A percentile compares a stretch with the other conserved stretches of the same genome.
Conservation (phyloP, 805 yeast species). For the Candida schatavii region DNA sequence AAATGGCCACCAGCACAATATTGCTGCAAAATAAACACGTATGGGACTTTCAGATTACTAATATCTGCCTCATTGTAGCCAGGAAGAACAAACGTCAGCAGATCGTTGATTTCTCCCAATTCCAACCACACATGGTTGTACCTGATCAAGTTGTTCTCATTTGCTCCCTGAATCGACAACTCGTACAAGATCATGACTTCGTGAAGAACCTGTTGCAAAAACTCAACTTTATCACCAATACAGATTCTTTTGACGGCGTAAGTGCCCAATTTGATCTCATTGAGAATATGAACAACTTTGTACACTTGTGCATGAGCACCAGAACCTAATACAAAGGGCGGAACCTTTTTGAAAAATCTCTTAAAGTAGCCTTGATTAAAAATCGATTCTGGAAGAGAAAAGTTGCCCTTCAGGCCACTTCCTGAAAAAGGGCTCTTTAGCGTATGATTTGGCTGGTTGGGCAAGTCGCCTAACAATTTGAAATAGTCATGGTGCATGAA, state of each 20-base stretch:
- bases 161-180: slow-evolving; percentile 43
- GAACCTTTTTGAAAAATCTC: slow-evolving; percentile 62
- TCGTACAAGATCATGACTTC: slow-evolving; percentile 74
- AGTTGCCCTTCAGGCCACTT: slow-evolving; percentile 7
- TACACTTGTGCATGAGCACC: slow-evolving; percentile 86
- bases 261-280: slow-evolving; percentile 66
- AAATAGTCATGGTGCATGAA: slow-evolving; percentile 39
- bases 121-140: slow-evolving; percentile 95
- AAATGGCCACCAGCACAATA: slow-evolving; percentile 87
- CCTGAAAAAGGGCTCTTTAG: not conserved
- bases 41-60: slow-evolving; percentile 46
- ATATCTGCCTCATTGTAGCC: slow-evolving; percentile 4
- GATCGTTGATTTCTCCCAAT: slow-evolving; percentile 54
- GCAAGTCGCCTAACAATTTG: slow-evolving; percentile 29
- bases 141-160: slow-evolving; percentile 59
- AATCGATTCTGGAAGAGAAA: slow-evolving; percentile 48
- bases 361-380: slow-evolving; percentile 82
- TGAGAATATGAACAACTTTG: slow-evolving; percentile 78
- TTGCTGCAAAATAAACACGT: slow-evolving; percentile 80
- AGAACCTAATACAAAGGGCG: slow-evolving; percentile 57
- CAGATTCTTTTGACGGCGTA: slow-evolving; percentile 86
- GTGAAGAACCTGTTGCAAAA: slow-evolving; percentile 65
- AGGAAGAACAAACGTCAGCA: slow-evolving; percentile 23
- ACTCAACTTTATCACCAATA: slow-evolving; percentile 71
- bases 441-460: slow-evolving; percentile 5